Evolutionary conservation across 257 asterid species (phyloP).

Genomic region (Nicotiana tabacum): DNA sequence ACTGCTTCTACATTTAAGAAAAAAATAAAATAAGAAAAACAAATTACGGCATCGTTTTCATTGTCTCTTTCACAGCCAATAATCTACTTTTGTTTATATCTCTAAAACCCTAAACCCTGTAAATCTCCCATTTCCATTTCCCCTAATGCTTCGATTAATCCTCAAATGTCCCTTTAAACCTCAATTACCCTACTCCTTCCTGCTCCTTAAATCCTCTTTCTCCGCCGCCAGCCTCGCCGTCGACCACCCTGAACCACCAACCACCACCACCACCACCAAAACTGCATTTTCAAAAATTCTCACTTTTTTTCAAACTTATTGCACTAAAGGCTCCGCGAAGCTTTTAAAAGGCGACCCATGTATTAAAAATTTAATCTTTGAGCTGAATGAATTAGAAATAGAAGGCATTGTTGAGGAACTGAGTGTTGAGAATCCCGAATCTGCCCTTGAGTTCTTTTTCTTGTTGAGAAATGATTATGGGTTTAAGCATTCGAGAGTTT

Average conservation of each 20-base stretch:
- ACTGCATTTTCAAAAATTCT: constrained; percentile 30
- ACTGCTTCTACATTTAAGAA: too few species aligned
- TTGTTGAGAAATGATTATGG: constrained; percentile 51
- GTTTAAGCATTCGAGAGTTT: constrained; percentile 36
- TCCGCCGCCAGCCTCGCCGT: constrained; percentile 31
- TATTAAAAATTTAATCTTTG: constrained; percentile 27
- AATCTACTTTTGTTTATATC: background rate
- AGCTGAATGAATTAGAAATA: constrained; percentile 37
- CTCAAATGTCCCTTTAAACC: constrained; percentile 27
- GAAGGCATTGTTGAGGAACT: constrained; percentile 38
- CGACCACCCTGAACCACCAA: constrained; percentile 9
- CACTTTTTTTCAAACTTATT: constrained; percentile 26
- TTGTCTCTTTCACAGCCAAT: background rate
- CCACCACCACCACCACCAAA: background rate
- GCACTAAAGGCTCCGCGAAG: constrained; percentile 20
- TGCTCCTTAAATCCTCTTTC: constrained; percentile 13
- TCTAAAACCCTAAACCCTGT: constrained; percentile 43
- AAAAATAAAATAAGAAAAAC: too few species aligned
- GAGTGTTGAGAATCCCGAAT: constrained; percentile 23
- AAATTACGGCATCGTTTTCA: background rate
- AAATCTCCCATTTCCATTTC: background rate
- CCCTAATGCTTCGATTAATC: constrained; percentile 36
- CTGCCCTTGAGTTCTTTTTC: constrained; percentile 61
- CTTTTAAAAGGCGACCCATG: constrained; percentile 24
- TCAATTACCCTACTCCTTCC: constrained; percentile 18